These are phyloP conservation scores for Gomphus bonarii DNA, from an alignment of 1,284 basidiomycete species.

Conservation along the genomic window DNA sequence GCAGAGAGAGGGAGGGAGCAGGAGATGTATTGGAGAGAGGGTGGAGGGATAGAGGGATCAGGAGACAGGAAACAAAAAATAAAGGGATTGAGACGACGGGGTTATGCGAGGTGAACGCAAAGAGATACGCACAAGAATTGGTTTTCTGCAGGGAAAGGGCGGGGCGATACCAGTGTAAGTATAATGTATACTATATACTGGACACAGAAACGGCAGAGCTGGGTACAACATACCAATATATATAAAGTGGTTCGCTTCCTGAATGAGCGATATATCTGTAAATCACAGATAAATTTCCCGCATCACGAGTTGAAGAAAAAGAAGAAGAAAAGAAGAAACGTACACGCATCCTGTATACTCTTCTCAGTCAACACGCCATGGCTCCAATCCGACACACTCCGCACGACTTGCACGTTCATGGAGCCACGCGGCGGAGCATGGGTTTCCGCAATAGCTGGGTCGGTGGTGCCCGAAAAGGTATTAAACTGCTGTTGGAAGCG, in stretches of 20 bases:
- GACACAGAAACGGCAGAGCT: neutral
- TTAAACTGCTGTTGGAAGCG: constrained; percentile 43
- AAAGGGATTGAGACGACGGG: too few relatives aligned
- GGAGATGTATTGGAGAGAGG: neutral
- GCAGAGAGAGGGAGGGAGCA: neutral
- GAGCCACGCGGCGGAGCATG: constrained; percentile 32
- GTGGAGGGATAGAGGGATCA: neutral
- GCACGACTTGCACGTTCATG: constrained; percentile 66
- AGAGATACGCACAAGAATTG: constrained; percentile 80
- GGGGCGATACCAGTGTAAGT: neutral
- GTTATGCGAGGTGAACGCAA: neutral
- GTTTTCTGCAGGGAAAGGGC: constrained; percentile 48
- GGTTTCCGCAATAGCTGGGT: constrained; percentile 26
- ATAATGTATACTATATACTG: too few relatives aligned
- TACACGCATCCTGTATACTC: constrained; percentile 81
- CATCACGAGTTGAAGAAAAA: neutral
- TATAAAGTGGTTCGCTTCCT: constrained; percentile 77
- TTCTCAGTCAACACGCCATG: constrained; percentile 81
- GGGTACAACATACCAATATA: constrained; percentile 59
- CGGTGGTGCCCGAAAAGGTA: too few relatives aligned
- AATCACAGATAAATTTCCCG: neutral
- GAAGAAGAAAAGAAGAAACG: constrained; percentile 22
- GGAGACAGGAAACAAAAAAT: neutral
- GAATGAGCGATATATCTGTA: constrained; percentile 71
- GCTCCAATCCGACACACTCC: constrained; percentile 86